Conservation (phyloP, 768 basidiomycete genomes). For the Amanita pallidorosea region DNA sequence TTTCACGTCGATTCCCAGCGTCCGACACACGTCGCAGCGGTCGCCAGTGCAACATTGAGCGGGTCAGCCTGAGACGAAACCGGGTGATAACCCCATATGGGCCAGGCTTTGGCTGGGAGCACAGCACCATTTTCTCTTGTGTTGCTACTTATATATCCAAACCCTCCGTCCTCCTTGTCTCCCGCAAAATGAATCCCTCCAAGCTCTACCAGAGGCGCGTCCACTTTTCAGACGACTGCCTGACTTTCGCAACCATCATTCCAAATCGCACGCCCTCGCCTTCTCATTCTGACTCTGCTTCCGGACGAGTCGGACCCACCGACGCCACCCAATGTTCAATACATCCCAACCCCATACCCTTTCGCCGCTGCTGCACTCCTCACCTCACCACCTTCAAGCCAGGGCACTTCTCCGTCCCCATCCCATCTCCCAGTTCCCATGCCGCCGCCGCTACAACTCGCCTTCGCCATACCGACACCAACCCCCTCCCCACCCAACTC, state of each 20-base stretch:
- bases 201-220: conserved; percentile 19
- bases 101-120: not conserved
- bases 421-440: not conserved
- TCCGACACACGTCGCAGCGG: no score
- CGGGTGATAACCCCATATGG: not conserved
- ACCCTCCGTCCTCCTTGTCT: conserved; percentile 6
- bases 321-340: conserved; percentile 24
- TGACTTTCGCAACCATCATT: not conserved
- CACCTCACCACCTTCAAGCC: conserved; percentile 11
- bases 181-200: not conserved
- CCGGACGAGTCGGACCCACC: conserved; percentile 14
- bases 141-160: conserved; percentile 7
- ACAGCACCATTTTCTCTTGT: conserved; percentile 3
- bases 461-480: not conserved
- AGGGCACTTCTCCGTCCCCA: not conserved
- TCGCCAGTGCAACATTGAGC: not conserved
- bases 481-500: not conserved
- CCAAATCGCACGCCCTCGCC: conserved; percentile 28
- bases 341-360: conserved; percentile 22
- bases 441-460: not conserved
- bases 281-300: conserved; percentile 15
- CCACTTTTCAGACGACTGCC: conserved; percentile 18
- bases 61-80: not conserved
- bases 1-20: no score
- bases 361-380: conserved; percentile 11